phyloP scores from a whole-genome alignment of 2,329 filamentous ascomycete species.

The Bertia moriformis region DNA sequence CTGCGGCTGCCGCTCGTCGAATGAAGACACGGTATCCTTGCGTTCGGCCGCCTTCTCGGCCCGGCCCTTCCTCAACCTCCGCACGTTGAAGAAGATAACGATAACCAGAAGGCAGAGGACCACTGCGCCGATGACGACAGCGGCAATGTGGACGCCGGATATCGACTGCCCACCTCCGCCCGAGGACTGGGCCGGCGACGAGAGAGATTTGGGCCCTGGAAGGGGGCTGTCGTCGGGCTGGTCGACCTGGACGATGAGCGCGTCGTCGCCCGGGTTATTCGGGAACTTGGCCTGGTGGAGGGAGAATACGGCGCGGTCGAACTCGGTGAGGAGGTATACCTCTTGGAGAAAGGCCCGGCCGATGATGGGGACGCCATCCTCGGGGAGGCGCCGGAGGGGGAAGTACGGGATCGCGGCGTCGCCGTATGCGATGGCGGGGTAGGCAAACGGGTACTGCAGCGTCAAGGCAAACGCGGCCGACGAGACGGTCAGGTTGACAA shows the following conservation, averaged over 20 bases:
- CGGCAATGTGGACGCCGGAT: background rate
- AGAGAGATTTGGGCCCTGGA: no score
- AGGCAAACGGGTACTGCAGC: slow-evolving; percentile 32
- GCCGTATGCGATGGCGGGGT: slow-evolving; percentile 23
- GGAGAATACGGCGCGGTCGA: slow-evolving; percentile 35
- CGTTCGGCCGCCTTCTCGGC: background rate
- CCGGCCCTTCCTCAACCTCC: background rate
- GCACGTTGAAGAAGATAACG: background rate
- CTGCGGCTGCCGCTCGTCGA: no score
- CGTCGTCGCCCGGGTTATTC: slow-evolving; percentile 20
- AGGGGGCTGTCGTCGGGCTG: slow-evolving; percentile 20
- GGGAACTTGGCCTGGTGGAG: slow-evolving; percentile 40
- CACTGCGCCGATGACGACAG: background rate
- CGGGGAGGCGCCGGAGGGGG: slow-evolving; percentile 40
- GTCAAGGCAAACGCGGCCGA: slow-evolving; percentile 32
- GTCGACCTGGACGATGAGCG: slow-evolving; percentile 16
- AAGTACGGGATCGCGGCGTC: slow-evolving; percentile 43
- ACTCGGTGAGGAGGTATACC: slow-evolving; percentile 42
- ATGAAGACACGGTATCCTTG: no score
- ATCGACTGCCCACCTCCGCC: background rate
- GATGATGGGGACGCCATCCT: slow-evolving; percentile 40
- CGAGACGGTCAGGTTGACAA: slow-evolving; percentile 42
- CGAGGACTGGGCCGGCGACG: no score
- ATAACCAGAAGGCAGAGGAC: background rate
- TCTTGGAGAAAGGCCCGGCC: slow-evolving; percentile 60